These are phyloP conservation scores for Poronia punctata DNA, from an alignment of 495 filamentous ascomycete genomes.

Conservation along the genomic window DNA sequence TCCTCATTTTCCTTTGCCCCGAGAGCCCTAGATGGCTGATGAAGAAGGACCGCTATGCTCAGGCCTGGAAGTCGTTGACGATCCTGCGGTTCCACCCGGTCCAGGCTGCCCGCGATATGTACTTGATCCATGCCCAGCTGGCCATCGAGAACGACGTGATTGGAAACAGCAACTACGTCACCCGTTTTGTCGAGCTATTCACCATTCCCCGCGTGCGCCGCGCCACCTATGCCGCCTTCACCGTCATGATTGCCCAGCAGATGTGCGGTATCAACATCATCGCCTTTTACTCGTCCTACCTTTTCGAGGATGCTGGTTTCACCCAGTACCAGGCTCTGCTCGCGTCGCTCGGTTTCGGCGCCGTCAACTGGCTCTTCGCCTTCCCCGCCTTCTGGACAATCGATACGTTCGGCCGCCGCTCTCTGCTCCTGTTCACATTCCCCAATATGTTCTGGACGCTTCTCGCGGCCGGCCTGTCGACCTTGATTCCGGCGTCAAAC, in stretches of 20 bases:
- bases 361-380: constrained; percentile 79
- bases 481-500: constrained; percentile 54
- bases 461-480: constrained; percentile 64
- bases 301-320: constrained; percentile 61
- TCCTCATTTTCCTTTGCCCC: constrained; percentile 66
- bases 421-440: constrained; percentile 75
- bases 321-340: constrained; percentile 53
- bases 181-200: constrained; percentile 51
- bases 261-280: constrained; percentile 85
- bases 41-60: constrained; percentile 53
- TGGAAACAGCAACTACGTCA: constrained; percentile 35
- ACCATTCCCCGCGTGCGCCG: constrained; percentile 54
- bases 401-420: constrained; percentile 74
- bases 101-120: constrained; percentile 71
- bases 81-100: constrained; percentile 56
- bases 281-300: constrained; percentile 75
- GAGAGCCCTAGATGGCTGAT: constrained; percentile 61
- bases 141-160: constrained; percentile 34
- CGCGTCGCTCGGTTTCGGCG: constrained; percentile 71
- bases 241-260: constrained; percentile 75
- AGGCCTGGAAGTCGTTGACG: constrained; percentile 57
- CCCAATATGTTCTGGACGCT: constrained; percentile 79
- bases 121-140: constrained; percentile 59
- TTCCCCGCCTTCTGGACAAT: constrained; percentile 80
- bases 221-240: constrained; percentile 54